Evolutionary conservation across 2,329 filamentous ascomycete species (phyloP), one percentile per base, ranked within the genome.

Genomic region (Botrytis tulipae): DNA sequence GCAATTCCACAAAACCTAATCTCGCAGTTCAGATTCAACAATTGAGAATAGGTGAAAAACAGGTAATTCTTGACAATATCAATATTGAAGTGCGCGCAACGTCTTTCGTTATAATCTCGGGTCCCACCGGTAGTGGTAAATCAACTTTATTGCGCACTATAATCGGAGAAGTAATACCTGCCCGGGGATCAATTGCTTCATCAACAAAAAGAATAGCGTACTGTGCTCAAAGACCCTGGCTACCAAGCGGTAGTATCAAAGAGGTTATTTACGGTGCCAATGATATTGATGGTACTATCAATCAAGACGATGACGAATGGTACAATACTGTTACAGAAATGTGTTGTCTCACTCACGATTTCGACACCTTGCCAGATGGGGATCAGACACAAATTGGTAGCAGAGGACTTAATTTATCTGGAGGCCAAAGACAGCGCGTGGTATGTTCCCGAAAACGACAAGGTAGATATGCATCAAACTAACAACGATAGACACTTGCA

Each of bases 391-490:
- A 81, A 22, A 80, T 85, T 71, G 84, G 85, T 3, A 82, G 80
- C n/a, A 80, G 81, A 10, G 85, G 85, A 2, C 78, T 84, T 3
- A 82, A 82, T 4, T 75, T 86, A 1, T 85, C 84, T 57, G 84
- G 84, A 51, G 85, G 85, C 1, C 84, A 86, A 71, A 83, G 80
- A 59, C 83, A 84, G 42, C 79, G 84, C 57, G 78, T 84, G 40
- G 83, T 84, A 78, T 57, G 35, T 57, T 20, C 20, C 25, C 8
- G 0, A 60, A 42, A 68, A 29, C 9, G 22, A 16, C 37, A 48
- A 32, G 6, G 2, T 74, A 40, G 12, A 1, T 73, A n/a, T 25
- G 40, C 35, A 25, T 16, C 29, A 32, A 44, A 3, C 29, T 57
- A 42, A 62, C 12, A 35, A 59, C 48, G 18, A 2, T 67, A 78